Percentiles rank a stretch among this genome's conserved stretches.
Evolutionary conservation across 495 filamentous ascomycete genomes (phyloP).

Genomic region (Talaromyces borbonicus): DNA sequence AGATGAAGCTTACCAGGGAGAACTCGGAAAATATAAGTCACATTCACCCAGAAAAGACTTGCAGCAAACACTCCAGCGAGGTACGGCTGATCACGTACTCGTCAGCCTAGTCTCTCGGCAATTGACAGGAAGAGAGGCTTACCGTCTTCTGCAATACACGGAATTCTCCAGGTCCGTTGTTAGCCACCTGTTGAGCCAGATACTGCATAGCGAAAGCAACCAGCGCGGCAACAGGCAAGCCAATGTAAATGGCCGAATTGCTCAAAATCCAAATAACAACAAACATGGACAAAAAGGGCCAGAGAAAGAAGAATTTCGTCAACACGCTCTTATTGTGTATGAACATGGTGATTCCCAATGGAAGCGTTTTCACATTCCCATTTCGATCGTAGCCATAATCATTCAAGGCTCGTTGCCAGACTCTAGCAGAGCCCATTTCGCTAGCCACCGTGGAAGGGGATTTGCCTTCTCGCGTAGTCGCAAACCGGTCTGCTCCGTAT

Average conservation of each 20-base stretch:
- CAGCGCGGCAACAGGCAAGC: slow-evolving; percentile 58
- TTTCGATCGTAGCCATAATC: slow-evolving; percentile 79
- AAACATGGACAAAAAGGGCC: slow-evolving; percentile 71
- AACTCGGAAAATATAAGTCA: slow-evolving; percentile 63
- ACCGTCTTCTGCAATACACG: slow-evolving; percentile 81
- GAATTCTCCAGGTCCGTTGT: slow-evolving; percentile 76
- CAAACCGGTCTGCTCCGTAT: slow-evolving; percentile 87
- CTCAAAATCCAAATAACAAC: slow-evolving; percentile 60
- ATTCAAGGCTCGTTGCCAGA: slow-evolving; percentile 75
- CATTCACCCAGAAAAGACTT: slow-evolving; percentile 71
- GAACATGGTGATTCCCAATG: slow-evolving; percentile 38
- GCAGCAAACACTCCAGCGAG: slow-evolving; percentile 88
- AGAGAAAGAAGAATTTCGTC: slow-evolving; percentile 83
- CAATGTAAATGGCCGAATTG: slow-evolving; percentile 61
- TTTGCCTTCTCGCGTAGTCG: slow-evolving; percentile 77
- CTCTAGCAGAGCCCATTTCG: slow-evolving; percentile 76
- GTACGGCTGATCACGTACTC: slow-evolving; percentile 58
- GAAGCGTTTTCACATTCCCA: slow-evolving; percentile 53
- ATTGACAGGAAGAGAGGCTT: too few species aligned
- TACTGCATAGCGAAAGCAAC: slow-evolving; percentile 67
- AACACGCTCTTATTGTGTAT: slow-evolving; percentile 70
- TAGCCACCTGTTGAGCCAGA: slow-evolving; percentile 63
- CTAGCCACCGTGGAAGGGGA: slow-evolving; percentile 71
- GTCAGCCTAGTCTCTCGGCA: too few species aligned
- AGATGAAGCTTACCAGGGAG: slow-evolving; percentile 50